Conservation (phyloP, 148 eudicot genomes). For the Arctostaphylos glauca region DNA sequence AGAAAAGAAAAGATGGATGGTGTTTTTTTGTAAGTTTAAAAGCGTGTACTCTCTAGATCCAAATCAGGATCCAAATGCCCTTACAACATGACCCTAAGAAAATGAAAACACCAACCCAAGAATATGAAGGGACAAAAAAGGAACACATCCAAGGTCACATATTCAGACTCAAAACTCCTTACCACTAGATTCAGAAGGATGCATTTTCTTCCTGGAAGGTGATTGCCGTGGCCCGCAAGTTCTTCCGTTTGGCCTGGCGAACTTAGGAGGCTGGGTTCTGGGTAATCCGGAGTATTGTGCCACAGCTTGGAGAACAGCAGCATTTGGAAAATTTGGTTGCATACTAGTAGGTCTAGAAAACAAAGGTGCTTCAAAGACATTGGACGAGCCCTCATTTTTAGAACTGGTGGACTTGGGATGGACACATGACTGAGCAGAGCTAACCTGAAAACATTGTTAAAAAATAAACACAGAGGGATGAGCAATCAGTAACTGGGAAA, state of each 20-base stretch:
- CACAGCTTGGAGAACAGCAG: slow-evolving; percentile 14
- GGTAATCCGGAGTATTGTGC: slow-evolving; percentile 20
- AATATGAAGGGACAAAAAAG: no score
- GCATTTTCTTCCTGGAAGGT: slow-evolving; percentile 16
- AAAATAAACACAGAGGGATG: no score
- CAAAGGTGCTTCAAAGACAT: slow-evolving; percentile 35
- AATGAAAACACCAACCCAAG: no score
- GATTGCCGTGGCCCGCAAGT: slow-evolving; percentile 15
- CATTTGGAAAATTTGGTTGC: slow-evolving; percentile 20
- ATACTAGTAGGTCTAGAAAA: slow-evolving; percentile 47
- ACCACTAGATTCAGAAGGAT: slow-evolving; percentile 34
- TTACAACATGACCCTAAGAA: background rate
- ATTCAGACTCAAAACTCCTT: slow-evolving; percentile 5
- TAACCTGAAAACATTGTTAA: slow-evolving; percentile 27
- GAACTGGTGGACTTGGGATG: slow-evolving; percentile 20
- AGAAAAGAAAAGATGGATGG: no score
- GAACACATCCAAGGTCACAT: background rate
- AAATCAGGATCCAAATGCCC: background rate
- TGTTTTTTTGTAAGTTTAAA: no score
- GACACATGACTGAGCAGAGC: slow-evolving; percentile 26
- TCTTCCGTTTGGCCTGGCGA: slow-evolving; percentile 39
- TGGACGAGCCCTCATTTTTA: slow-evolving; percentile 19
- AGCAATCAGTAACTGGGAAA: background rate
- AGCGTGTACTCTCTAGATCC: no score
- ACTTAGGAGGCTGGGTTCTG: slow-evolving; percentile 40